Evolutionary conservation across 1,139 yeast genomes (phyloP).

Genomic region (Yamadazyma spencermartinsiae): DNA sequence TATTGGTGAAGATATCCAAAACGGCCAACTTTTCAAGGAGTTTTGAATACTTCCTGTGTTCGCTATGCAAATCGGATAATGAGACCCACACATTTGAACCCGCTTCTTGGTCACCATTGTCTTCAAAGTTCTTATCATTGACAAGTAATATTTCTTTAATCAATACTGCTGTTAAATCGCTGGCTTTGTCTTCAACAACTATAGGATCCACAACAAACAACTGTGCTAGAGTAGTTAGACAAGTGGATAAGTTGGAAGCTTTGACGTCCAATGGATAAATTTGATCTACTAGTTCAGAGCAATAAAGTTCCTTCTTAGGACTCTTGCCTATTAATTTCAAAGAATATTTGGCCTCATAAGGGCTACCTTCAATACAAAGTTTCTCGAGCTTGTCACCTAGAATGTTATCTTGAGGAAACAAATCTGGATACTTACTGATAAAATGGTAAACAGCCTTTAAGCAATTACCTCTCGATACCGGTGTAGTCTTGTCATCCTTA

Average conservation of each 20-base stretch:
- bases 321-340: conserved; percentile 53
- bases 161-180: conserved; percentile 58
- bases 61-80: conserved; percentile 40
- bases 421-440: conserved; percentile 47
- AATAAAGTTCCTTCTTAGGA: conserved; percentile 38
- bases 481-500: conserved; percentile 16
- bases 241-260: conserved; percentile 46
- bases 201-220: conserved; percentile 54
- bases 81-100: conserved; percentile 44
- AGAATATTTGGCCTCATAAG: conserved; percentile 67
- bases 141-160: conserved; percentile 61
- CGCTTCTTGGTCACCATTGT: conserved; percentile 17
- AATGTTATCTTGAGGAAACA: conserved; percentile 31
- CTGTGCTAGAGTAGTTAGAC: conserved; percentile 63
- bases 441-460: conserved; percentile 65
- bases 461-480: conserved; percentile 17
- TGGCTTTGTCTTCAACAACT: conserved; percentile 52
- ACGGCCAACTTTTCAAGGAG: conserved; percentile 54
- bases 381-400: conserved; percentile 44
- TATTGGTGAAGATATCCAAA: conserved; percentile 61
- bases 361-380: conserved; percentile 54
- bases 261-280: conserved; percentile 54
- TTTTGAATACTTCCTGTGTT: conserved; percentile 19
- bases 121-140: conserved; percentile 33
- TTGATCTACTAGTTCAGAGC: conserved; percentile 37